Evolutionary conservation across 495 filamentous ascomycete species (phyloP).

Genomic region (Penicillium ochrochloron): DNA sequence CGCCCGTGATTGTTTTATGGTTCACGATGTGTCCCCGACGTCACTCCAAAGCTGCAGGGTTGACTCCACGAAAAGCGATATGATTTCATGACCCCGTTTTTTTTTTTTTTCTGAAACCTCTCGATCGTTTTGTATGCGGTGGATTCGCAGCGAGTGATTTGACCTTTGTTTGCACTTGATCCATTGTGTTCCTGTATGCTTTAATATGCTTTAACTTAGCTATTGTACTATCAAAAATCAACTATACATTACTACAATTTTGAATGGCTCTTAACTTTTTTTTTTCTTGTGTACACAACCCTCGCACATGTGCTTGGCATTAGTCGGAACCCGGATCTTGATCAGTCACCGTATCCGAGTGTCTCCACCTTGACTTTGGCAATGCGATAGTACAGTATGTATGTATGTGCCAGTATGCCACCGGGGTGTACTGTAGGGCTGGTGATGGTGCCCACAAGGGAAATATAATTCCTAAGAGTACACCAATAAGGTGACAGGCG

Average conservation of each 20-base stretch:
- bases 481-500: not conserved
- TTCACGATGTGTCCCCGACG: conserved; percentile 7
- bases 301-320: not conserved
- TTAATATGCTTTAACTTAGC: not conserved
- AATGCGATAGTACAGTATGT: no score
- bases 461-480: not conserved
- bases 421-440: not conserved
- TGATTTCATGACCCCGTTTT: conserved; percentile 17
- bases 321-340: not conserved
- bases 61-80: conserved; percentile 5
- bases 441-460: not conserved
- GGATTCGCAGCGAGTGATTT: not conserved
- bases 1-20: not conserved
- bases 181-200: not conserved
- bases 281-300: no score
- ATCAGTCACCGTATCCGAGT: not conserved
- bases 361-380: not conserved
- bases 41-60: conserved; percentile 5
- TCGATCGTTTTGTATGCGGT: not conserved
- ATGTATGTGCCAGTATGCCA: not conserved
- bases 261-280: not conserved
- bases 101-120: not conserved
- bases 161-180: not conserved
- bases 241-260: not conserved
- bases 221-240: not conserved